These are phyloP conservation scores for Cutaneotrichosporon cutaneum DNA, from an alignment of 1,284 basidiomycete species.

Conservation along the genomic window DNA sequence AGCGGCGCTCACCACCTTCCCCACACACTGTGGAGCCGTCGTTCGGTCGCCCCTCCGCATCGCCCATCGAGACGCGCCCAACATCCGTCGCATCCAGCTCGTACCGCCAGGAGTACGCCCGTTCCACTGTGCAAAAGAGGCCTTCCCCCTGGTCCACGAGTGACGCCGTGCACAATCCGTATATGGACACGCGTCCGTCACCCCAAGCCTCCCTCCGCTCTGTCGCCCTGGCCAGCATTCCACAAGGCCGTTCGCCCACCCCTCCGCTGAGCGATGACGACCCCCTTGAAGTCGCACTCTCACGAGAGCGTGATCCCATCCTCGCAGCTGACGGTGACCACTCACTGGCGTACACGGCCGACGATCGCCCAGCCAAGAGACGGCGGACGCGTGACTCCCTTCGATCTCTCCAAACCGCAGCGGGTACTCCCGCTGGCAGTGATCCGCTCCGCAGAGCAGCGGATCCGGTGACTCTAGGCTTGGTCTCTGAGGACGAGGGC, in stretches of 20 bases:
- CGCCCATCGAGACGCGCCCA: not conserved
- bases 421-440: constrained; percentile 13
- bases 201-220: not conserved
- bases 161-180: not conserved
- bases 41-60: not conserved
- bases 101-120: not conserved
- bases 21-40: not conserved
- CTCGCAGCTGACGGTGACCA: not conserved
- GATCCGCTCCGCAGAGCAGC: constrained; percentile 9
- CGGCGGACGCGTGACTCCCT: not conserved
- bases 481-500: constrained; percentile 24
- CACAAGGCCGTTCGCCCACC: not conserved
- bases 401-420: not conserved
- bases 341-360: not conserved
- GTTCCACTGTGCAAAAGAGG: not conserved
- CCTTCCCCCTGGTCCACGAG: not conserved
- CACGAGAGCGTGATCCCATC: not conserved
- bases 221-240: not conserved
- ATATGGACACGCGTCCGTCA: not conserved
- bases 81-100: not conserved
- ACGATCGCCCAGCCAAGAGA: not conserved
- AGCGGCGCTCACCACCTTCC: not conserved
- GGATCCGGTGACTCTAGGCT: constrained; percentile 28
- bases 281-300: not conserved
- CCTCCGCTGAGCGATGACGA: constrained; percentile 2